These are phyloP conservation scores for Aureobasidium musti DNA, from an alignment of 2,329 filamentous ascomycete genomes.

Conservation along the genomic window DNA sequence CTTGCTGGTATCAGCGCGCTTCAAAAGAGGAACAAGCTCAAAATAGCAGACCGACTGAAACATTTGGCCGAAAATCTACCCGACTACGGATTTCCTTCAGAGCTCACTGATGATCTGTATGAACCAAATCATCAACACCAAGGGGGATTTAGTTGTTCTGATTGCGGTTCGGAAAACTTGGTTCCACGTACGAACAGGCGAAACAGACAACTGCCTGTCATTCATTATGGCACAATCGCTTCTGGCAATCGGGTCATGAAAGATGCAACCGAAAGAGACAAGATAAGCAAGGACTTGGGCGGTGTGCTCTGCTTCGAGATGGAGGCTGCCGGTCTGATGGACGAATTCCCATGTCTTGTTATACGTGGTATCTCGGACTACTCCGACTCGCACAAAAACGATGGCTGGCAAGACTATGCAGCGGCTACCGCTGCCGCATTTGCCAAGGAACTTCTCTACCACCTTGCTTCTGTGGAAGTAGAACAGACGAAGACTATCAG, in stretches of 20 bases:
- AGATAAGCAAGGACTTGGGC: slow-evolving; percentile 30
- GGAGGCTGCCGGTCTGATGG: slow-evolving; percentile 36
- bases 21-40: neutral
- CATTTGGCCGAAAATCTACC: neutral
- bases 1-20: slow-evolving; percentile 24
- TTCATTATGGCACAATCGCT: slow-evolving; percentile 21
- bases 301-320: slow-evolving; percentile 35
- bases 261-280: slow-evolving; percentile 22
- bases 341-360: slow-evolving; percentile 35
- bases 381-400: slow-evolving; percentile 36
- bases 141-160: neutral
- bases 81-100: neutral
- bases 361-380: slow-evolving; percentile 37
- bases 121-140: neutral
- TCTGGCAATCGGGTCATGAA: slow-evolving; percentile 30
- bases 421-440: slow-evolving; percentile 34
- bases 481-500: neutral
- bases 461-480: neutral
- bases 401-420: slow-evolving; percentile 35
- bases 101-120: neutral
- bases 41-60: neutral
- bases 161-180: neutral
- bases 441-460: slow-evolving; percentile 33
- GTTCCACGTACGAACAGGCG: neutral
- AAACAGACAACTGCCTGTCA: neutral